phyloP scores from a whole-genome alignment of 495 filamentous ascomycete species.

The Mycothermus thermophilus region DNA sequence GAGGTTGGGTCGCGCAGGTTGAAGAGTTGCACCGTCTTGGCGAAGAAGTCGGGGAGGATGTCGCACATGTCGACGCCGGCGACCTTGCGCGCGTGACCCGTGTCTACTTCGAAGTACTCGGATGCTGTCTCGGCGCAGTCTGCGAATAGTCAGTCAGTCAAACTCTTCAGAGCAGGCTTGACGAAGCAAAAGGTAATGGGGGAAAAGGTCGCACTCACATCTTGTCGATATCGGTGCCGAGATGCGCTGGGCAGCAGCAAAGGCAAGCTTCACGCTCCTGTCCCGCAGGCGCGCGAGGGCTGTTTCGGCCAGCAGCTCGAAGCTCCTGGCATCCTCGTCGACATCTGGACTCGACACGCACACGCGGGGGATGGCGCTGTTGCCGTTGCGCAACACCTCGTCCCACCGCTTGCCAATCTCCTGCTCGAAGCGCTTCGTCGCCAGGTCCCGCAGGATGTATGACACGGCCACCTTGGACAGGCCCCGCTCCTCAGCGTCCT shows the following conservation, averaged over 20 bases:
- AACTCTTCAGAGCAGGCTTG: too few species aligned
- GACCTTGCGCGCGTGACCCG: conserved; percentile 17
- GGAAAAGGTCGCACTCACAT: conserved; percentile 6
- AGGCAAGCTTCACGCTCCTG: conserved; percentile 11
- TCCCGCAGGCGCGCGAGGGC: conserved; percentile 12
- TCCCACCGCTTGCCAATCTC: conserved; percentile 14
- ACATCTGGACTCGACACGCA: conserved; percentile 10
- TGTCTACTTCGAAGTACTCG: conserved; percentile 17
- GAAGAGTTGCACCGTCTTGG: conserved; percentile 17
- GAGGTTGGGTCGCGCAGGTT: conserved; percentile 13
- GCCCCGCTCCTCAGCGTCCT: conserved; percentile 8
- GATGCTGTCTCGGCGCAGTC: conserved; percentile 14
- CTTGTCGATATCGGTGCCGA: conserved; percentile 11
- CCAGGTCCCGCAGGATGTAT: conserved; percentile 14
- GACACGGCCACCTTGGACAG: conserved; percentile 16
- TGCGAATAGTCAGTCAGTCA: too few species aligned
- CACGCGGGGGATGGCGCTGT: conserved; percentile 5
- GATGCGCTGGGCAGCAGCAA: conserved; percentile 16
- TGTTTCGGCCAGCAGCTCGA: conserved; percentile 6
- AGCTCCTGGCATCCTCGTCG: conserved; percentile 10
- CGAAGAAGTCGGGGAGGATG: conserved; percentile 19
- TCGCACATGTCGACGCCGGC: conserved; percentile 18
- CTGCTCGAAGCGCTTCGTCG: conserved; percentile 13
- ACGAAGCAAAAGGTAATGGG: background rate
- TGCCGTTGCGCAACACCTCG: conserved; percentile 2